A percentile compares a stretch with the other conserved stretches of the same genome.
These are phyloP conservation scores for Lactarius hatsudake DNA, from an alignment of 768 basidiomycete species.

Conservation along the genomic window DNA sequence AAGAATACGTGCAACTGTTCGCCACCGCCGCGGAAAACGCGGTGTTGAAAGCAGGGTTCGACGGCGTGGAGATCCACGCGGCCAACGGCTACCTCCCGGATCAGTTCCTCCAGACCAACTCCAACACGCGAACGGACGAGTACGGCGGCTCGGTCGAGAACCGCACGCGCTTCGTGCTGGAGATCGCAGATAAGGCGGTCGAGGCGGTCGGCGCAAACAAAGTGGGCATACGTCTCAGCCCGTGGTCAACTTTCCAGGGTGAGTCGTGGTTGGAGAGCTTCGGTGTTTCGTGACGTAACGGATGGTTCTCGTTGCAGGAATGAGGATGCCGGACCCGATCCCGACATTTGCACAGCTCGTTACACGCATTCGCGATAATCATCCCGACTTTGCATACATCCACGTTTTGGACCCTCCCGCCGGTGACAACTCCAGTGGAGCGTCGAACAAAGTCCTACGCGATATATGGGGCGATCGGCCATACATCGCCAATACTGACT, in stretches of 20 bases:
- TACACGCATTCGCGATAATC: conserved; percentile 27
- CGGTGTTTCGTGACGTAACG: neutral
- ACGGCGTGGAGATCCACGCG: conserved; percentile 35
- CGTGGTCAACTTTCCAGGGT: conserved; percentile 26
- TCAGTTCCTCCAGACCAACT: conserved; percentile 38
- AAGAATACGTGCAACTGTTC: conserved; percentile 32
- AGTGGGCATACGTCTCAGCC: conserved; percentile 38
- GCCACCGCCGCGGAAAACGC: conserved; percentile 40
- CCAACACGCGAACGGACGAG: conserved; percentile 43
- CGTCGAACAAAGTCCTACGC: conserved; percentile 30
- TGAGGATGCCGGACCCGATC: conserved; percentile 29
- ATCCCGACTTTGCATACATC: conserved; percentile 27
- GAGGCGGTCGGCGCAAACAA: conserved; percentile 38
- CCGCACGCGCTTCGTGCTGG: conserved; percentile 41
- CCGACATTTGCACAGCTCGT: conserved; percentile 34
- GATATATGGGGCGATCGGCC: conserved; percentile 29
- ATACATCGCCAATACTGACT: conserved; percentile 31
- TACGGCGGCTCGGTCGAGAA: conserved; percentile 49
- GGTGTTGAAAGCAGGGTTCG: conserved; percentile 34
- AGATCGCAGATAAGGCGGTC: conserved; percentile 38
- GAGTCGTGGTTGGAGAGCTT: neutral
- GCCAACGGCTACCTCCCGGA: conserved; percentile 37
- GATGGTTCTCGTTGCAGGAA: neutral
- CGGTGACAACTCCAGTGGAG: neutral
- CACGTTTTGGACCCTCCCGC: conserved; percentile 35